Percentiles rank a stretch among this genome's conserved stretches.
Evolutionary conservation across 192 early-diverging fungal genomes (phyloP).

Genomic region (Umbelopsis sp.): DNA sequence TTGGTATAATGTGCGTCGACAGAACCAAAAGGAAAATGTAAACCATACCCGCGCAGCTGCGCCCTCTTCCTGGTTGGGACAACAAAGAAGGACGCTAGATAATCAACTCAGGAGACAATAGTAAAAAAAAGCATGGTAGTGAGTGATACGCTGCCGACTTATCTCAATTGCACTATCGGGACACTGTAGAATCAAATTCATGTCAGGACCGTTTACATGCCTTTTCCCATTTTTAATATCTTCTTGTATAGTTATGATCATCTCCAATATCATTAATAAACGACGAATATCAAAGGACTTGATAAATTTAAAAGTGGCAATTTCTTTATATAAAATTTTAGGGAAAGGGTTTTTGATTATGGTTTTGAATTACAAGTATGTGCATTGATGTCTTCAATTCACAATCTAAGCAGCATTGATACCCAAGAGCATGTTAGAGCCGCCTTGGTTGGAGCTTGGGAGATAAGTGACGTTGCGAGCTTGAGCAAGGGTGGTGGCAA

Average conservation of each 20-base stretch:
- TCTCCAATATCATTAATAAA: constrained; percentile 7
- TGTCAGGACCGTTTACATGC: not conserved
- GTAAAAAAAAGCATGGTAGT: too few species aligned
- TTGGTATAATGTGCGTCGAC: constrained; percentile 65
- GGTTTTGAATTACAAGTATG: not conserved
- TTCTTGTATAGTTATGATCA: constrained; percentile 14
- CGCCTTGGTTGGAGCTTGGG: constrained; percentile 63
- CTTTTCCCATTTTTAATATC: not conserved
- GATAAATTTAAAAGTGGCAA: not conserved
- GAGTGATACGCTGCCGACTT: too few species aligned
- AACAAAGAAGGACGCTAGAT: constrained; percentile 66
- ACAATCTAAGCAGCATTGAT: constrained; percentile 39
- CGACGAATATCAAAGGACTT: not conserved
- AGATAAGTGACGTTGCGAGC: constrained; percentile 92
- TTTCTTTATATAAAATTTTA: constrained; percentile 5
- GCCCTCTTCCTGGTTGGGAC: constrained; percentile 71
- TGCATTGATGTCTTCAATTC: not conserved
- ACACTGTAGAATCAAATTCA: too few species aligned
- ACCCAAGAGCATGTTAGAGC: constrained; percentile 79
- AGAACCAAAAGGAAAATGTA: constrained; percentile 36
- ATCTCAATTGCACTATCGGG: too few species aligned
- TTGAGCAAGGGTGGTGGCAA: constrained; percentile 83
- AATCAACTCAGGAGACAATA: constrained; percentile 50
- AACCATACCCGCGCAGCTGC: constrained; percentile 56
- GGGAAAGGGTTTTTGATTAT: not conserved